phyloP scores from a whole-genome alignment of 495 filamentous ascomycete species.

The Lepidopterella palustris region DNA sequence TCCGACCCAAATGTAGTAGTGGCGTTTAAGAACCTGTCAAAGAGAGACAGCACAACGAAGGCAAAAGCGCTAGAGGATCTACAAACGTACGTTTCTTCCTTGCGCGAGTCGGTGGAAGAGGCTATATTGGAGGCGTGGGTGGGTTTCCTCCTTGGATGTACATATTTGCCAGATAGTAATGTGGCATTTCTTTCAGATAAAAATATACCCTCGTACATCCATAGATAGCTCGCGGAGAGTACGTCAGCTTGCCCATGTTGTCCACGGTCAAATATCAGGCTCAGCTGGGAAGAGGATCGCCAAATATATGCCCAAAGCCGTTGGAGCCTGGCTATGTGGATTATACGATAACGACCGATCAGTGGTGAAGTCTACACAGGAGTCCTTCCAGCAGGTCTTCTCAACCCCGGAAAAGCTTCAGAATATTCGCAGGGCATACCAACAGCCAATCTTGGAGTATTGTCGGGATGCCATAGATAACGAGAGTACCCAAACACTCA shows the following conservation, averaged over 20 bases:
- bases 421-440: constrained; percentile 70
- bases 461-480: constrained; percentile 65
- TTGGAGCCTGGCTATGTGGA: constrained; percentile 83
- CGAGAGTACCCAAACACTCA: constrained; percentile 74
- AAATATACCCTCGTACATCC: constrained; percentile 77
- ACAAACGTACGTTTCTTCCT: constrained; percentile 51
- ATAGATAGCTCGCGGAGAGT: constrained; percentile 85
- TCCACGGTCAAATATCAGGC: constrained; percentile 66
- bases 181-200: constrained; percentile 50
- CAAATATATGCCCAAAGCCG: constrained; percentile 64
- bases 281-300: constrained; percentile 74
- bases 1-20: constrained; percentile 76
- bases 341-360: constrained; percentile 75
- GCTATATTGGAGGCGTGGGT: constrained; percentile 82
- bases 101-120: constrained; percentile 60
- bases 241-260: constrained; percentile 69
- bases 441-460: constrained; percentile 69
- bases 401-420: constrained; percentile 68
- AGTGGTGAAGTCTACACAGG: constrained; percentile 64
- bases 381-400: constrained; percentile 68
- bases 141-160: constrained; percentile 40
- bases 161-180: constrained; percentile 33
- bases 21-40: constrained; percentile 82
- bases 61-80: constrained; percentile 89
- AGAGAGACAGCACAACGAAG: constrained; percentile 89